phyloP scores from a whole-genome alignment of 179 eudicot species.

The Monotropa hypopitys region DNA sequence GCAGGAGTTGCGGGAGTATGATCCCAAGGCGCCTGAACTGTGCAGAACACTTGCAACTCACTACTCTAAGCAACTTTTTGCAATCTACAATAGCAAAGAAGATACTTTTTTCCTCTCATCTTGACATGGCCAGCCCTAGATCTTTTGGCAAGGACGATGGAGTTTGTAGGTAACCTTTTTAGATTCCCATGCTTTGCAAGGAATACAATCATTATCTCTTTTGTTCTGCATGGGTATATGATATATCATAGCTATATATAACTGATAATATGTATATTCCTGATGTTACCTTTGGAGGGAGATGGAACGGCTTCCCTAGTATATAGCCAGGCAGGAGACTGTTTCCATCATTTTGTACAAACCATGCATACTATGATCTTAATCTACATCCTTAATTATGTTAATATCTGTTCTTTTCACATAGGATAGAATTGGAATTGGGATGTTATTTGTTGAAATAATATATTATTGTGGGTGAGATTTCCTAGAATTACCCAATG shows the following conservation, averaged over 20 bases:
- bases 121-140: slow-evolving; percentile 8
- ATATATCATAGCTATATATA: not conserved
- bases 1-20: slow-evolving; percentile 33
- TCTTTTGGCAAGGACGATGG: not conserved
- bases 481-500: too few relatives aligned
- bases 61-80: slow-evolving; percentile 72
- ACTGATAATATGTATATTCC: not conserved
- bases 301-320: not conserved
- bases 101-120: slow-evolving; percentile 40
- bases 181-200: not conserved
- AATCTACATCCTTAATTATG: not conserved
- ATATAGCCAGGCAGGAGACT: not conserved
- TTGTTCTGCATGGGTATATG: not conserved
- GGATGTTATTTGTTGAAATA: not conserved
- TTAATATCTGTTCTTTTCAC: not conserved
- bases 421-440: not conserved
- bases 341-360: not conserved
- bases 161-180: not conserved
- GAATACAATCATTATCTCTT: not conserved
- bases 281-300: not conserved
- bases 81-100: slow-evolving; percentile 45
- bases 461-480: too few relatives aligned
- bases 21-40: slow-evolving; percentile 31
- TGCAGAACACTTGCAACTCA: slow-evolving; percentile 46
- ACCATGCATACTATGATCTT: not conserved